Conservation (phyloP, 108 stramenopile genomes). For the Fistulifera pelliculosa region DNA sequence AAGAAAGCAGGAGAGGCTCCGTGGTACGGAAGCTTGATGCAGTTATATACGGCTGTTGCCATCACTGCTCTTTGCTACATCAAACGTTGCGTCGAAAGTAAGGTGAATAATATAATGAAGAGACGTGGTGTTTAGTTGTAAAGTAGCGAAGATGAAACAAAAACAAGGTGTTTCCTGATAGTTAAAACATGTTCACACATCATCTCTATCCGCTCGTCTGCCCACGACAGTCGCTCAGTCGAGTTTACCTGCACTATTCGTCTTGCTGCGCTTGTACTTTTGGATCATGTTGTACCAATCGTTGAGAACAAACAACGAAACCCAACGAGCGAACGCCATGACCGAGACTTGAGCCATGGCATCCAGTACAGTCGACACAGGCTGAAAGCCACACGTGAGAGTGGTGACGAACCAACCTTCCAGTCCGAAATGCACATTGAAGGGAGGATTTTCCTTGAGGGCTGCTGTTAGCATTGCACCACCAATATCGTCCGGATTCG, state of each 20-base stretch:
- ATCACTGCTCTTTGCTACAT: conserved; percentile 43
- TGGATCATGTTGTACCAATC: conserved; percentile 65
- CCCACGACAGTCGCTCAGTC: too few relatives aligned
- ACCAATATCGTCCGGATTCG: conserved; percentile 52
- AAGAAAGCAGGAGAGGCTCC: conserved; percentile 3
- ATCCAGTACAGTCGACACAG: conserved; percentile 41
- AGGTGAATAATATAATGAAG: too few relatives aligned
- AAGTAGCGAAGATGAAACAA: too few relatives aligned
- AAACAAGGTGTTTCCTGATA: too few relatives aligned
- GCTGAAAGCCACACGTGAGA: conserved; percentile 69
- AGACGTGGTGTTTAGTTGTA: too few relatives aligned
- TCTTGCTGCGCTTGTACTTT: neutral
- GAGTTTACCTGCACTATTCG: too few relatives aligned
- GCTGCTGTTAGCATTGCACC: conserved; percentile 53
- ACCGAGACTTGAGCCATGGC: conserved; percentile 60
- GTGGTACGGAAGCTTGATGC: conserved; percentile 32
- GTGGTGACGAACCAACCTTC: conserved; percentile 81
- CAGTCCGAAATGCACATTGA: conserved; percentile 60
- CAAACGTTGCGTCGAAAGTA: too few relatives aligned
- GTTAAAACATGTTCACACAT: too few relatives aligned
- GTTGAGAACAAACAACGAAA: conserved; percentile 65
- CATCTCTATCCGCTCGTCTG: too few relatives aligned
- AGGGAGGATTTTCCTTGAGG: conserved; percentile 39
- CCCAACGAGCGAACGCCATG: conserved; percentile 55
- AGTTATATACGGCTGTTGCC: conserved; percentile 58